Evolutionary conservation across 2,329 filamentous ascomycete species (phyloP).

Genomic region (Sphaerostilbella broomeana): DNA sequence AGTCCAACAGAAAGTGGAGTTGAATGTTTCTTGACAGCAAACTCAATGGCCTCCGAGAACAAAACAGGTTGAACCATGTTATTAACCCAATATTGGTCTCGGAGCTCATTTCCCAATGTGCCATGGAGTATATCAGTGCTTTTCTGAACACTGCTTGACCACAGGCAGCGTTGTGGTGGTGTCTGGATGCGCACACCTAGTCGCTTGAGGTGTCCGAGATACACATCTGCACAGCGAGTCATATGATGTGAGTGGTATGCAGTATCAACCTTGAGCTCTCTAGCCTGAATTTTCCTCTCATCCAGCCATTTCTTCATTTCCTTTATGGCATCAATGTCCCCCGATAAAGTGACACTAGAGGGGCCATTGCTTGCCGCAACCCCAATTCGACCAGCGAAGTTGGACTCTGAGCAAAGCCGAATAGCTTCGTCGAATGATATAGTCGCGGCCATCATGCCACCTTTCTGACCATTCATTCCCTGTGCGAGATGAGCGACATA

Average conservation of each 20-base stretch:
- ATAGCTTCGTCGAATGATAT: neutral
- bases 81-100: slow-evolving; percentile 20
- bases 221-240: slow-evolving; percentile 28
- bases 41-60: slow-evolving; percentile 17
- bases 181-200: neutral
- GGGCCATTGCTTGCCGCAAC: slow-evolving; percentile 44
- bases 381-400: slow-evolving; percentile 4
- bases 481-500: neutral
- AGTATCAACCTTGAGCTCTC: slow-evolving; percentile 37
- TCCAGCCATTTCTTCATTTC: slow-evolving; percentile 29
- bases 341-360: slow-evolving; percentile 41
- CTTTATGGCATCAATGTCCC: slow-evolving; percentile 35
- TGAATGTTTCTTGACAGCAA: neutral
- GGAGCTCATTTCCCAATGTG: neutral
- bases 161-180: too few relatives aligned
- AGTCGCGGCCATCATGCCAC: slow-evolving; percentile 2
- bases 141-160: too few relatives aligned
- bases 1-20: neutral
- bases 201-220: neutral
- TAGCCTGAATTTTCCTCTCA: slow-evolving; percentile 36
- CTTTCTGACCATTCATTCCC: neutral
- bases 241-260: slow-evolving; percentile 48
- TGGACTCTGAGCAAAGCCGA: too few relatives aligned
- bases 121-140: slow-evolving; percentile 14
- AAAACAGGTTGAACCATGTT: slow-evolving; percentile 21